phyloP scores from a whole-genome alignment of 106 monocot genomes.

The Dendrobium officinale region DNA sequence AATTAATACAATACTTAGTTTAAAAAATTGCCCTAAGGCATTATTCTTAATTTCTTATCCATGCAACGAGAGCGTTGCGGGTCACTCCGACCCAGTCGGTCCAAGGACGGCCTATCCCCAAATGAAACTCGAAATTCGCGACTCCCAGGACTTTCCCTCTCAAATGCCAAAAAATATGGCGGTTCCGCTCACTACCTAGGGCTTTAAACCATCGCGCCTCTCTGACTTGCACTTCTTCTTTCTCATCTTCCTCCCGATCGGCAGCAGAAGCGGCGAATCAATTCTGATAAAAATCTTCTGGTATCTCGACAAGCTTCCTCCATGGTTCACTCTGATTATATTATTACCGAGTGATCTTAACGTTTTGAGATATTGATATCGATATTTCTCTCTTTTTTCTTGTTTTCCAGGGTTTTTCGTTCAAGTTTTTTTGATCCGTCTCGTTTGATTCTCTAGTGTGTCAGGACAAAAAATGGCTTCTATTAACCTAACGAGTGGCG shows the following conservation, averaged over 20 bases:
- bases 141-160: neutral
- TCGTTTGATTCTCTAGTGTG: neutral
- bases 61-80: neutral
- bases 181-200: conserved; percentile 1
- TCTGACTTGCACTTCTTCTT: neutral
- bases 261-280: neutral
- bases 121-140: neutral
- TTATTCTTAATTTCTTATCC: neutral
- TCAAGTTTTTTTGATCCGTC: neutral
- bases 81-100: neutral
- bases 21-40: too few species aligned
- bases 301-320: too few species aligned
- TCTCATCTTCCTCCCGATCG: neutral
- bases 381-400: neutral
- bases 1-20: too few species aligned
- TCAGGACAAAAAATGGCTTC: conserved; percentile 13
- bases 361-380: neutral
- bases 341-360: neutral
- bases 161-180: conserved; percentile 1
- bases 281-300: neutral
- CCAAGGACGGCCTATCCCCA: neutral
- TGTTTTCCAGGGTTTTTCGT: neutral
- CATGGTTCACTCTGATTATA: neutral
- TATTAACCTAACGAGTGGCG: conserved; percentile 12
- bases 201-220: conserved; percentile 4